Evolutionary conservation across 1,284 basidiomycete species (phyloP), one percentile per base, ranked within the genome.

Genomic region (Porogramme epimiltina): DNA sequence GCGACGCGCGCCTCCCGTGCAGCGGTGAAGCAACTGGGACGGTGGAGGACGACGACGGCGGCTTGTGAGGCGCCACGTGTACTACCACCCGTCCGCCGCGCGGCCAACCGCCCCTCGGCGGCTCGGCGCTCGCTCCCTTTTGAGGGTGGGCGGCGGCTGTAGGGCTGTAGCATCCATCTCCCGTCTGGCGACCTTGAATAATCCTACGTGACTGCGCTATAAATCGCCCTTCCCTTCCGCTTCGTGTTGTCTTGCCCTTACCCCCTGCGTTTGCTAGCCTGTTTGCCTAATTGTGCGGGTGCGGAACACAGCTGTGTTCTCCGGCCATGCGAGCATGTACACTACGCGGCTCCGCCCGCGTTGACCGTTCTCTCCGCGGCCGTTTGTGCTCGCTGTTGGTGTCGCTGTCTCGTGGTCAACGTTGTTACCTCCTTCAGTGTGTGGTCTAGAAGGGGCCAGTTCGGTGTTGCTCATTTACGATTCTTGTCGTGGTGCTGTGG

Each of bases 1-100:
- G 51, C 62, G 16, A 52, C 15, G 45, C 56, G 26, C 41, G 51
- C 45, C 20, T 42, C 41, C 20, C 47, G 57, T 5, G 41, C 45
- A 13, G 38, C 44, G 16, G 65, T 65, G 57, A 69, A 76, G 47
- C 77, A n/a, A n/a, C 76, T 1, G 60, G 66, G 23, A 74, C 78
- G 41, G 68, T 73, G 41, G 85, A 85, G 58, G 75, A 81, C 58
- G 76, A 78, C 28, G 78, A 80, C 58, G 81, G 75, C 26, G 85
- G 85, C 31, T 77, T 87, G 63, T 86, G 69, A 74, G 38, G 52
- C 22, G 24, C 13, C 10, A 3, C 34, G 41, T 55, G 57, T 59
- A 60, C 46, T 50, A 59, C 33, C 57, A 59, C 46, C 44, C 41
- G n/a, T 46, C 24, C 51, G 25, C 46, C 44, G 15, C 22, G 3